Base-by-base conservation (phyloP, 2,329 filamentous ascomycete species). In the Juglanconis sp. region DNA sequence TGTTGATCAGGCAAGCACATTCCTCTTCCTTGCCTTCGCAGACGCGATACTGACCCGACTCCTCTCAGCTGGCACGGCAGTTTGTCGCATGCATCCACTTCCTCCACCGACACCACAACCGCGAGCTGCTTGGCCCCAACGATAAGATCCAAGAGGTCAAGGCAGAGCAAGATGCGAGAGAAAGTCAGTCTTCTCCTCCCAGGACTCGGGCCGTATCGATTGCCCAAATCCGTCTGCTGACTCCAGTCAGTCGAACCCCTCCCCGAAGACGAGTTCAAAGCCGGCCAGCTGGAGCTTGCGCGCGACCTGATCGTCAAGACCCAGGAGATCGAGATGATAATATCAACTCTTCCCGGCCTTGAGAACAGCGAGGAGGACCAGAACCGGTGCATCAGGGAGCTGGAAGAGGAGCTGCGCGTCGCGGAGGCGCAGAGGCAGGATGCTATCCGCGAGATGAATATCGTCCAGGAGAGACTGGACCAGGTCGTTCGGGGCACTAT, bases 351-450 rank as follows among this genome's bases (percentile, higher is more conserved):
- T 2, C 91, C 91, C 0, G 91, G 91, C 0, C 77, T 95, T 30
- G 88, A 91, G 49, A 90, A 87, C 64, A 94, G 88, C 68, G 89
- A 94, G 71, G 80, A 83, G 64, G 88, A 92, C 68, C 91, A 96
- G 73, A 83, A 90, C 70, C 80, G 82, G 65, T 82, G 84, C 60
- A 87, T 90, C 61, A 81, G 78, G 66, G 85, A 87, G 61, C 73
- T 90, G 30, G 87, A 89, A 67, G 83, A 86, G 63, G 86, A 89
- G 65, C 74, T 89, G 40, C 85, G 83, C 67, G 79, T 79, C 6
- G 85, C 86, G 15, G 87, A 90, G 69, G 78, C 77, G 7, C 83
- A 88, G 69, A 77, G 86, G 42, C 80, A 83, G 66, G 82, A 86
- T 65, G 87, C 87, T 3, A 77, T 88, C 61, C 81, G 81, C 68